Conservation (phyloP, 192 early-diverging fungal genomes). For the Rhizoclosmatium sp. region DNA sequence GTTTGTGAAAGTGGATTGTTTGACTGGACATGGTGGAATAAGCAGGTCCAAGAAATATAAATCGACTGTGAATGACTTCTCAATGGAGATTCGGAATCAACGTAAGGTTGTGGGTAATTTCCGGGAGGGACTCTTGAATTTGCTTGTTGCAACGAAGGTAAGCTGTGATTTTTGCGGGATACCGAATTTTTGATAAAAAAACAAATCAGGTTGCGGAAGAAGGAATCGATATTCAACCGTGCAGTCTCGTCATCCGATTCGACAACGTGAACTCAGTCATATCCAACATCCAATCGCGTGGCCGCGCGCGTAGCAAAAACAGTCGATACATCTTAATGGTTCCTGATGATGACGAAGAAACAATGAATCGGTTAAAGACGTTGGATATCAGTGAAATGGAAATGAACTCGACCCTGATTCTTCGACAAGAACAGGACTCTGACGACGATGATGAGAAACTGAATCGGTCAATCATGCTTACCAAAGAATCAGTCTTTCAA, state of each 20-base stretch:
- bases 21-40: constrained; percentile 66
- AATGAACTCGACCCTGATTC: constrained; percentile 32
- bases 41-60: neutral
- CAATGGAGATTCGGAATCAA: constrained; percentile 56
- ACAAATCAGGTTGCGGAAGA: constrained; percentile 83
- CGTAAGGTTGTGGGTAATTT: constrained; percentile 72
- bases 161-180: too few relatives aligned
- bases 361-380: constrained; percentile 23
- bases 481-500: constrained; percentile 7
- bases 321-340: constrained; percentile 76
- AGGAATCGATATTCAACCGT: constrained; percentile 92
- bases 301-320: constrained; percentile 76
- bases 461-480: neutral
- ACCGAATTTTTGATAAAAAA: too few relatives aligned
- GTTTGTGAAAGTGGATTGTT: constrained; percentile 52
- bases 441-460: constrained; percentile 53
- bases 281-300: constrained; percentile 87
- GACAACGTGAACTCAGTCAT: constrained; percentile 75
- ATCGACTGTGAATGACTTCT: constrained; percentile 7
- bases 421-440: constrained; percentile 49
- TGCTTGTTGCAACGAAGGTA: constrained; percentile 85
- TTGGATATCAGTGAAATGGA: constrained; percentile 33
- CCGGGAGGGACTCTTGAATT: constrained; percentile 69
- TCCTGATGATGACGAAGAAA: constrained; percentile 37
- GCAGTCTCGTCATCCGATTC: constrained; percentile 87